These are phyloP conservation scores for Ophiognomonia clavigignenti-juglandacearum DNA, from an alignment of 2,329 filamentous ascomycete species.

Conservation along the genomic window DNA sequence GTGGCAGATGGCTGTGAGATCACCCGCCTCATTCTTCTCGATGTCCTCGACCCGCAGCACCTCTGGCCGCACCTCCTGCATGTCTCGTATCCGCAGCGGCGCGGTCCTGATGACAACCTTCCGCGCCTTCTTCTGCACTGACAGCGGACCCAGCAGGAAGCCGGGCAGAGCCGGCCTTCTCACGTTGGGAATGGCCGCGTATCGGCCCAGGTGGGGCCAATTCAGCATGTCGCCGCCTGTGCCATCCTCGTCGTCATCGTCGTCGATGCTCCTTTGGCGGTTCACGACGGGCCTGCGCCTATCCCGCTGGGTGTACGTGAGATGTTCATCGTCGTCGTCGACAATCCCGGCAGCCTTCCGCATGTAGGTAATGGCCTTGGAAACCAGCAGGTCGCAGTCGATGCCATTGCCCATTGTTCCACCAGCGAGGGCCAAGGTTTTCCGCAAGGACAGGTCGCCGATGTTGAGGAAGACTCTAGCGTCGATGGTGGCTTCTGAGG, in stretches of 20 bases:
- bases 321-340: constrained; percentile 45
- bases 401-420: constrained; percentile 71
- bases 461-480: constrained; percentile 78
- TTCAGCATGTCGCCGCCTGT: constrained; percentile 75
- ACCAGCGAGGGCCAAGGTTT: constrained; percentile 67
- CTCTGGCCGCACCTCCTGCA: constrained; percentile 70
- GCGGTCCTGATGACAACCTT: constrained; percentile 66
- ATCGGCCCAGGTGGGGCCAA: constrained; percentile 78
- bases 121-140: constrained; percentile 78
- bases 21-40: constrained; percentile 69
- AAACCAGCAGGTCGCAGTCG: constrained; percentile 87
- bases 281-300: constrained; percentile 25
- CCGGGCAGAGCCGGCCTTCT: constrained; percentile 71
- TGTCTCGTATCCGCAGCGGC: constrained; percentile 62
- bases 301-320: constrained; percentile 45
- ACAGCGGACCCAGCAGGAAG: constrained; percentile 84
- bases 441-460: constrained; percentile 75
- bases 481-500: constrained; percentile 85
- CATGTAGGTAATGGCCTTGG: constrained; percentile 88
- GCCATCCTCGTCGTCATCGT: constrained; percentile 58
- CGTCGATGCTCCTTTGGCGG: constrained; percentile 32
- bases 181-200: constrained; percentile 69
- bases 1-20: constrained; percentile 73
- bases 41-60: constrained; percentile 72
- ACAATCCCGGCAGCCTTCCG: constrained; percentile 55